Conservation (phyloP, 2,329 filamentous ascomycete species). For the Graphilbum sp. region DNA sequence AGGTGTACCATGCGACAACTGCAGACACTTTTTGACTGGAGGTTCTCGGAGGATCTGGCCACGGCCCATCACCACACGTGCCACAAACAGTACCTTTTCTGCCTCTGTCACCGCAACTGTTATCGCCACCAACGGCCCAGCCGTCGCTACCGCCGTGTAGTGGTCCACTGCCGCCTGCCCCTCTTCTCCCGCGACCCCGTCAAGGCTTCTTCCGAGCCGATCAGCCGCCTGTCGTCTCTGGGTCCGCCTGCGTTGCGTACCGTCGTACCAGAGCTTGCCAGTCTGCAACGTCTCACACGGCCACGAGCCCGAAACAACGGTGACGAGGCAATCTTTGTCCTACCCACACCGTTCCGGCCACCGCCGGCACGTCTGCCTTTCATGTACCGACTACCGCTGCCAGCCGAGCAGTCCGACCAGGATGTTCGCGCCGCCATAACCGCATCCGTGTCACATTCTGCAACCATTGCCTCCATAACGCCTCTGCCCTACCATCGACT, state of each 20-base stretch:
- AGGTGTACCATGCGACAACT: slow-evolving; percentile 6
- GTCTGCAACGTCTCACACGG: slow-evolving; percentile 8
- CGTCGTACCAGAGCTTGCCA: slow-evolving; percentile 1
- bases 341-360: slow-evolving; percentile 2
- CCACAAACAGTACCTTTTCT: not conserved
- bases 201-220: not conserved
- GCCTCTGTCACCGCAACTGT: not conserved
- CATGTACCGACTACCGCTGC: slow-evolving; percentile 19
- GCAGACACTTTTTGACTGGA: slow-evolving; percentile 3
- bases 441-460: slow-evolving; percentile 13
- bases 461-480: slow-evolving; percentile 17
- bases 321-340: slow-evolving; percentile 6
- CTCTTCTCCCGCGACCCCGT: not conserved
- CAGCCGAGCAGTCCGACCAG: slow-evolving; percentile 10
- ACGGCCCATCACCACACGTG: not conserved
- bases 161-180: not conserved
- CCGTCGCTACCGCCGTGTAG: not conserved
- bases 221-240: not conserved
- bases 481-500: slow-evolving; percentile 16
- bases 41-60: slow-evolving; percentile 2
- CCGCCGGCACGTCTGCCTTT: slow-evolving; percentile 7
- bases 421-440: slow-evolving; percentile 20
- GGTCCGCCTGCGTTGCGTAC: not conserved
- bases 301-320: slow-evolving; percentile 3
- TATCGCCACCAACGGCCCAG: not conserved